Evolutionary conservation across 192 early-diverging fungal species (phyloP), one percentile per base, ranked within the genome.

Genomic region (Podila horticola): DNA sequence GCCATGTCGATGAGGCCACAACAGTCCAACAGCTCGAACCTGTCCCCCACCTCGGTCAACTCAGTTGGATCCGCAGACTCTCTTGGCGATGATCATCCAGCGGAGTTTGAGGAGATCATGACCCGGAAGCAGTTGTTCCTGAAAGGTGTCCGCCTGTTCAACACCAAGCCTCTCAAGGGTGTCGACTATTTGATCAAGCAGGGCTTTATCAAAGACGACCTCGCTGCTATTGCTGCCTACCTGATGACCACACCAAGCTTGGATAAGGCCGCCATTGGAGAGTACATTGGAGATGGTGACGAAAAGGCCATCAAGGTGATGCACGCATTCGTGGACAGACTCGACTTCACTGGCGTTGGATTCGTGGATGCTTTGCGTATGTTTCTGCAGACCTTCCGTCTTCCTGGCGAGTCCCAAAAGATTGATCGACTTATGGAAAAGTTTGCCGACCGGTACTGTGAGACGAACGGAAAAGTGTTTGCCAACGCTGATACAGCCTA

Each of bases 381-480:
- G 51, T 96, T 97, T 77, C 79, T 98, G 49, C 97, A 98, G 76
- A 87, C 88, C 58, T 98, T 98, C 86, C 82, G 97, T 66, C 88
- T 98, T 31, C 97, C 97, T 0, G 97, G 97, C 36, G 97, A 98
- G 81, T 87, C 94, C 3, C 97, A 98, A 75, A 97, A 97, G 86
- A 98, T 98, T 79, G 95, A 97, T 79, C 87, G 97, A 29, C 92
- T 96, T 66, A 96, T 98, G 97, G 91, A 97, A 60, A 98, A 98
- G 87, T 98, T 97, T 87, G 97, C 97, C 13, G 95, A 97, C 71
- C 88, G 95, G 22, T 98, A 93, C 71, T 83, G 95, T 33, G 92
- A 93, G 71, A 93, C 90, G 45, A 96, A 98, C 72, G 92, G 95
- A 0, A 87, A 87, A 15, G 84, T 86, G 5, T 98, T 98, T 85